A percentile compares a stretch with the other conserved stretches of the same genome.
phyloP scores from a whole-genome alignment of 176 grass and related monocot genomes.

The Rhynchospora tenuis region DNA sequence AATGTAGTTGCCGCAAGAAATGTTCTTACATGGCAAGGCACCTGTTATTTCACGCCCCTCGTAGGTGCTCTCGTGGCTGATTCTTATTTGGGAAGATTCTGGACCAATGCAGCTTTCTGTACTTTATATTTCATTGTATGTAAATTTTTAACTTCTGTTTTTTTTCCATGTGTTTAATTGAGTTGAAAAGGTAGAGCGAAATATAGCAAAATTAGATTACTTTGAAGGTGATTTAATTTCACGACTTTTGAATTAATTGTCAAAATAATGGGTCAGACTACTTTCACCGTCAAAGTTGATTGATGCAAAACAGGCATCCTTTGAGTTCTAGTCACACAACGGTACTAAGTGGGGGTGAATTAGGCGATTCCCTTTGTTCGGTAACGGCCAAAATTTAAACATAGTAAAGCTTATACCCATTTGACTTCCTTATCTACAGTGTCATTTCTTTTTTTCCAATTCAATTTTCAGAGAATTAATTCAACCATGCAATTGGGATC shows the following conservation, averaged over 20 bases:
- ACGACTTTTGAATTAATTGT: background rate
- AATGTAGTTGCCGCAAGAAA: conserved; percentile 44
- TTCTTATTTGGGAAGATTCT: conserved; percentile 46
- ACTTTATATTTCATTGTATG: conserved; percentile 37
- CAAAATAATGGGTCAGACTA: background rate
- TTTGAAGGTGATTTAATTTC: background rate
- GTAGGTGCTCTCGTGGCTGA: conserved; percentile 55
- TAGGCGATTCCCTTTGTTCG: background rate
- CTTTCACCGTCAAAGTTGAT: background rate
- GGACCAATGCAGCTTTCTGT: conserved; percentile 35
- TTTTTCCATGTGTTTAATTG: too few relatives aligned
- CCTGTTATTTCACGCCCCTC: conserved; percentile 45
- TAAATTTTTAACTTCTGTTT: background rate
- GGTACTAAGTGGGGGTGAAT: background rate
- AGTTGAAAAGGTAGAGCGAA: too few relatives aligned
- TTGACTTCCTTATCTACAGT: too few relatives aligned
- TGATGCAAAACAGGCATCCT: background rate
- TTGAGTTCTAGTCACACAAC: background rate
- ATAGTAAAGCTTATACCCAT: too few relatives aligned
- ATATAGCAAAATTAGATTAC: too few relatives aligned
- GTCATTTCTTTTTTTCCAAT: too few relatives aligned
- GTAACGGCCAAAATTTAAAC: background rate
- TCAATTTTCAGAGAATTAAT: too few relatives aligned
- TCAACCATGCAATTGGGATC: too few relatives aligned
- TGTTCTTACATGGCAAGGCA: conserved; percentile 42